These are phyloP conservation scores for Naganishia albida DNA, from an alignment of 1,284 basidiomycete genomes.

Conservation along the genomic window DNA sequence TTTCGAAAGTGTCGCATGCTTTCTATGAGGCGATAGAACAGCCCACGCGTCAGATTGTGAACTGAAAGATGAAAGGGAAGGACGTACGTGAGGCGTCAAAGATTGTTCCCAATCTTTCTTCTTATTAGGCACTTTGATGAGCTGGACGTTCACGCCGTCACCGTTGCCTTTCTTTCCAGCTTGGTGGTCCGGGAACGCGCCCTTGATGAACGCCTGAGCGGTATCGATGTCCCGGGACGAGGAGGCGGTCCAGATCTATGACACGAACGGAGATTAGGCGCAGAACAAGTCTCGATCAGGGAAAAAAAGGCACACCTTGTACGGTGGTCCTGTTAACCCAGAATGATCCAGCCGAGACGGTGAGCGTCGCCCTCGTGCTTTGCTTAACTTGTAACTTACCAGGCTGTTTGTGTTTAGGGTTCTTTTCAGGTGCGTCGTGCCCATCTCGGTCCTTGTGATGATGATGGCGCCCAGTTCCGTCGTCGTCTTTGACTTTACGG, in stretches of 20 bases:
- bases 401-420: conserved; percentile 31
- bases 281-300: background rate
- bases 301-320: conserved; percentile 40
- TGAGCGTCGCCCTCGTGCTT: no score
- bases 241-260: conserved; percentile 52
- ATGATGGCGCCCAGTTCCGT: conserved; percentile 13
- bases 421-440: conserved; percentile 23
- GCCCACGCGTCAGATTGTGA: conserved; percentile 4
- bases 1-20: conserved; percentile 55
- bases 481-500: conserved; percentile 21
- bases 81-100: conserved; percentile 54
- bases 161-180: conserved; percentile 52
- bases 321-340: no score
- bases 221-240: conserved; percentile 53
- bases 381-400: no score
- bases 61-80: background rate
- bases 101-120: conserved; percentile 51
- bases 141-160: conserved; percentile 52
- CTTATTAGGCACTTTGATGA: conserved; percentile 56
- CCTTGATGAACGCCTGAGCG: conserved; percentile 53
- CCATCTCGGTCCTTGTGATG: conserved; percentile 17
- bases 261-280: background rate
- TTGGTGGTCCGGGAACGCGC: conserved; percentile 54
- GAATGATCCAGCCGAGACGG: no score
- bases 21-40: conserved; percentile 40